Conservation (phyloP, 495 filamentous ascomycete species). For the Hypoxylon cercidicola region DNA sequence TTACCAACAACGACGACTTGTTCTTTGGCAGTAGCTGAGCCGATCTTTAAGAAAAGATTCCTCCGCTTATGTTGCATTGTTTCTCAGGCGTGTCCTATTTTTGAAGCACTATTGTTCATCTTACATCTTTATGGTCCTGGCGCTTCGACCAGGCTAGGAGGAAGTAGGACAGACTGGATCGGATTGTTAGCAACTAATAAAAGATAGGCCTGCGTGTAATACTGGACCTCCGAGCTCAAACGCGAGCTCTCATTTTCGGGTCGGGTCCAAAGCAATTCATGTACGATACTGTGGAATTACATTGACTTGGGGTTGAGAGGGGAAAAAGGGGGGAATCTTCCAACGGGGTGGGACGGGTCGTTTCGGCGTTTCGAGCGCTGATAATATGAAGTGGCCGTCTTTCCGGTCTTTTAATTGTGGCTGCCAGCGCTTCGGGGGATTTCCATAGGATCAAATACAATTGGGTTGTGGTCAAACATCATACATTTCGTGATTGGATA, state of each 20-base stretch:
- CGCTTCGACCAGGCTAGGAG: conserved; percentile 5
- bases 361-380: conserved; percentile 35
- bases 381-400: conserved; percentile 12
- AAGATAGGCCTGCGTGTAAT: conserved; percentile 12
- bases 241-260: conserved; percentile 4
- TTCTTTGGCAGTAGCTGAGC: conserved; percentile 54
- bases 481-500: not conserved
- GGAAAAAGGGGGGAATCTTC: conserved; percentile 20
- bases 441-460: conserved; percentile 35
- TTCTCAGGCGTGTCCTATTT: conserved; percentile 44
- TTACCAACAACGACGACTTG: conserved; percentile 55
- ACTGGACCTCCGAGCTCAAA: conserved; percentile 20
- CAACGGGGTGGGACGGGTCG: conserved; percentile 9
- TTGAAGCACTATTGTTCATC: not conserved
- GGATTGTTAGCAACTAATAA: conserved; percentile 12
- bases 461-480: conserved; percentile 25
- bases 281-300: conserved; percentile 38
- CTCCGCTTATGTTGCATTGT: conserved; percentile 45
- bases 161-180: conserved; percentile 9
- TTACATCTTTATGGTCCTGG: not conserved
- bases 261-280: conserved; percentile 20
- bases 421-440: conserved; percentile 7
- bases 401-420: conserved; percentile 25
- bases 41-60: not conserved
- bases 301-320: conserved; percentile 7